Base-by-base conservation (phyloP, 2,329 filamentous ascomycete genomes). In the Xylaria sp. region DNA sequence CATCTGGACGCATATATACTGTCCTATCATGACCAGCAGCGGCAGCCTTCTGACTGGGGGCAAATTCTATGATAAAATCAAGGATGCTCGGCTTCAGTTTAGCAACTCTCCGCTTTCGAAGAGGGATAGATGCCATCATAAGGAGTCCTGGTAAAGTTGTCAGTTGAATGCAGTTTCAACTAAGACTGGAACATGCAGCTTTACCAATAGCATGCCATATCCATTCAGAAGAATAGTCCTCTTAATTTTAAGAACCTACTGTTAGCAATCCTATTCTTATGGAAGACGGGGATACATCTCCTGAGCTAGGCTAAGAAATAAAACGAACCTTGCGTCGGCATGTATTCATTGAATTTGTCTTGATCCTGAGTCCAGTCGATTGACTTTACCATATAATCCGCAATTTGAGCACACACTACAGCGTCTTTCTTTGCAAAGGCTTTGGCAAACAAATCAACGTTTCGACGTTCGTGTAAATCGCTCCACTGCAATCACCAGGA, bases 51-150 rank as follows among this genome's bases (percentile, higher is more conserved):
- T 5, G 58, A 23, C 62, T 51, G 2, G 53, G 62, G 15, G 26
- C 11, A 9, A 31, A 6, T 42, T 51, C 42, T 2, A 11, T 10
- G 2, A 7, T 33, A 7, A 6, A 1, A 1, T 33, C 62, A 51
- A 11, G 9, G 1, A 10, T 11, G 2, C 0, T 2, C 6, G 5
- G 4, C 17, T 6, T 3, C 6, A 4, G 4, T 59, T 26, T 31
- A 10, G 1, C 4, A 20, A 40, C 0, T 15, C 3, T 15, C 2
- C 13, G 42, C n/a, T 4, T n/a, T 26, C 17, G 28, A 28, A 65
- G 5, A 23, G 63, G 63, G 4, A 61, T 26, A 3, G 63, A 60
- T 28, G 63, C 63, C 33, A 54, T 3, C 63, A 65, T 65, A 13
- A 65, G 63, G n/a, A 65, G 63, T 17, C 63, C 63, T 65, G 1